These are phyloP conservation scores for Rhododendron griersonianum DNA, from an alignment of 148 eudicot genomes.

Conservation along the genomic window DNA sequence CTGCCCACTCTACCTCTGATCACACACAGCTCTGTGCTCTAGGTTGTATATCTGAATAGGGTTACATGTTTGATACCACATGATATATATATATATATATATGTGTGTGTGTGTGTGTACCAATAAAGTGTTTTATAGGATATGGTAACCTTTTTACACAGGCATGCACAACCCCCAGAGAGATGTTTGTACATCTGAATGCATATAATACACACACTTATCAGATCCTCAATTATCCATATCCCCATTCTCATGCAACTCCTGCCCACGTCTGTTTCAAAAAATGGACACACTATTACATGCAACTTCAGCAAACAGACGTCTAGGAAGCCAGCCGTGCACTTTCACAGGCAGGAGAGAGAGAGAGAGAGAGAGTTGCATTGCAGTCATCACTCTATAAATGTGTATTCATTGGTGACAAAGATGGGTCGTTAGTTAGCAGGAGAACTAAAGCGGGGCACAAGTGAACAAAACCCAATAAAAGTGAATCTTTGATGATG, in stretches of 20 bases:
- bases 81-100: background rate
- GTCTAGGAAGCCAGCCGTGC: slow-evolving; percentile 5
- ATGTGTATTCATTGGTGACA: background rate
- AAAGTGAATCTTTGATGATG: slow-evolving; percentile 2
- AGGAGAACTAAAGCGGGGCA: slow-evolving; percentile 8
- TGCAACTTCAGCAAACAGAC: slow-evolving; percentile 12
- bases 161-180: background rate
- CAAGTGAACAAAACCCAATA: slow-evolving; percentile 6
- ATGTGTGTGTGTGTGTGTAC: background rate
- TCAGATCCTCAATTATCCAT: slow-evolving; percentile 2
- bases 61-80: background rate
- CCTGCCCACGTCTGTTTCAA: slow-evolving; percentile 23
- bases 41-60: background rate
- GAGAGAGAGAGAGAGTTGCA: background rate
- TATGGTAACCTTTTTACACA: slow-evolving; percentile 3
- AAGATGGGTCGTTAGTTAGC: slow-evolving; percentile 13
- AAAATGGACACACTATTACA: slow-evolving; percentile 17
- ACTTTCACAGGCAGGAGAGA: background rate
- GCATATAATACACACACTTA: background rate
- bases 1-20: background rate
- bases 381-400: background rate
- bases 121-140: background rate
- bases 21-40: slow-evolving; percentile 1
- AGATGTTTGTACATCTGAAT: background rate
- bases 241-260: slow-evolving; percentile 26